These are phyloP conservation scores for Diaporthe sp. DNA, from an alignment of 2,329 filamentous ascomycete species.

Conservation along the genomic window DNA sequence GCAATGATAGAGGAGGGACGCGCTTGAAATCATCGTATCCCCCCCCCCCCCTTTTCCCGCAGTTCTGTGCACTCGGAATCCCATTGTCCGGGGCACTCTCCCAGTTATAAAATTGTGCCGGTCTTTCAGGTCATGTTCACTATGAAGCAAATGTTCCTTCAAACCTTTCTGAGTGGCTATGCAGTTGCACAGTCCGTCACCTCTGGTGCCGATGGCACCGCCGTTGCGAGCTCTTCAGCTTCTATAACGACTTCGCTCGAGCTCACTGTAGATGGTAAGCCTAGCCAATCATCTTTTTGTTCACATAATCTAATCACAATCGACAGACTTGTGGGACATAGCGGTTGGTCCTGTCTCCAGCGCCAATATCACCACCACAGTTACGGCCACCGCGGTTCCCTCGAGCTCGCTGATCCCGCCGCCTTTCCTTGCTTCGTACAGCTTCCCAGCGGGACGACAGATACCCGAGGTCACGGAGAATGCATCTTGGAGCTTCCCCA, in stretches of 20 bases:
- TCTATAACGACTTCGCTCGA: conserved; percentile 30
- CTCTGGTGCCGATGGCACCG: not conserved
- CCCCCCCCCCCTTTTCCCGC: not conserved
- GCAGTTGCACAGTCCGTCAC: conserved; percentile 11
- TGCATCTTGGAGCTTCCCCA: conserved; percentile 38
- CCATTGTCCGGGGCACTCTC: not conserved
- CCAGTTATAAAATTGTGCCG: not conserved
- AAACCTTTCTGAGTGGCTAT: conserved; percentile 27
- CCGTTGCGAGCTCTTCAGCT: conserved; percentile 9
- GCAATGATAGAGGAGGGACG: not conserved
- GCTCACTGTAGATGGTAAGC: conserved; percentile 28
- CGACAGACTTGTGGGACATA: conserved; percentile 30
- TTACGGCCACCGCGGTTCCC: conserved; percentile 21
- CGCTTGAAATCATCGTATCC: not conserved
- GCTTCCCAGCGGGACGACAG: conserved; percentile 31
- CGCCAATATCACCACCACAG: conserved; percentile 36
- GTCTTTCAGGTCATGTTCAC: not conserved
- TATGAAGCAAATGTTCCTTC: conserved; percentile 20
- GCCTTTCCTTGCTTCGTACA: conserved; percentile 55
- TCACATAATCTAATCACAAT: not conserved
- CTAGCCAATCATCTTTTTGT: no score
- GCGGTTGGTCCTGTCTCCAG: conserved; percentile 29
- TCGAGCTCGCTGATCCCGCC: conserved; percentile 33
- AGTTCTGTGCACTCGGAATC: not conserved
- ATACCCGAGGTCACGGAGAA: conserved; percentile 14